These are phyloP conservation scores for Pneumocystis jirovecii DNA, from an alignment of 1,139 yeast species.

Conservation along the genomic window DNA sequence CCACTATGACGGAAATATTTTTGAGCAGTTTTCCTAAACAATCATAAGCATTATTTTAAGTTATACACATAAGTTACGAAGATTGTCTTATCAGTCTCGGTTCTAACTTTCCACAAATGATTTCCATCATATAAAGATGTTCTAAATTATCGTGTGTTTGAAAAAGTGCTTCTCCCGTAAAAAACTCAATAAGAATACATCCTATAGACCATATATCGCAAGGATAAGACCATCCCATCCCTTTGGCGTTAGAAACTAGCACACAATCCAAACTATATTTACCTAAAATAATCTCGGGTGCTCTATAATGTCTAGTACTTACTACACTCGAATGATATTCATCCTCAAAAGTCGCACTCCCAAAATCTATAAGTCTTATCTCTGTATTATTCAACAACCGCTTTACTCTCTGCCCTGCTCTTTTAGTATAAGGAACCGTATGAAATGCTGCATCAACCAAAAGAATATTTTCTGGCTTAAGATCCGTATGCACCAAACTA, in stretches of 20 bases:
- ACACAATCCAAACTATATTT: neutral
- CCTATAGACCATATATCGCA: conserved; percentile 98
- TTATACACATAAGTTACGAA: conserved; percentile 5
- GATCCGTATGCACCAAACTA: conserved; percentile 82
- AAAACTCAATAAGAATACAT: conserved; percentile 77
- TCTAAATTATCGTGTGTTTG: conserved; percentile 90
- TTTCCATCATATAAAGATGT: conserved; percentile 91
- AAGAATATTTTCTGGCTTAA: conserved; percentile 86
- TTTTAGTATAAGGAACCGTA: conserved; percentile 10
- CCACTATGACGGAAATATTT: conserved; percentile 16
- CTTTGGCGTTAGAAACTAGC: conserved; percentile 21
- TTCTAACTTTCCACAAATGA: conserved; percentile 34
- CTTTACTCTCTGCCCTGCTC: conserved; percentile 13
- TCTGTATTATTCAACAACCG: conserved; percentile 60
- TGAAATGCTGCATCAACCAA: conserved; percentile 28
- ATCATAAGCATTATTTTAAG: neutral
- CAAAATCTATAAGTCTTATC: conserved; percentile 87
- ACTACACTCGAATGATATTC: conserved; percentile 89
- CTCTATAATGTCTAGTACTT: conserved; percentile 84
- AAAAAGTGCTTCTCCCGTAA: conserved; percentile 90
- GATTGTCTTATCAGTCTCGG: conserved; percentile 20
- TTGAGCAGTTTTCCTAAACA: conserved; percentile 9
- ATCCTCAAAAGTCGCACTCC: conserved; percentile 83
- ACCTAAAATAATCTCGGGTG: conserved; percentile 76
- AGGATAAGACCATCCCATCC: conserved; percentile 84